A percentile compares a stretch with the other conserved stretches of the same genome.
Conservation (phyloP, 1,284 basidiomycete genomes). For the Schizopora paradoxa region DNA sequence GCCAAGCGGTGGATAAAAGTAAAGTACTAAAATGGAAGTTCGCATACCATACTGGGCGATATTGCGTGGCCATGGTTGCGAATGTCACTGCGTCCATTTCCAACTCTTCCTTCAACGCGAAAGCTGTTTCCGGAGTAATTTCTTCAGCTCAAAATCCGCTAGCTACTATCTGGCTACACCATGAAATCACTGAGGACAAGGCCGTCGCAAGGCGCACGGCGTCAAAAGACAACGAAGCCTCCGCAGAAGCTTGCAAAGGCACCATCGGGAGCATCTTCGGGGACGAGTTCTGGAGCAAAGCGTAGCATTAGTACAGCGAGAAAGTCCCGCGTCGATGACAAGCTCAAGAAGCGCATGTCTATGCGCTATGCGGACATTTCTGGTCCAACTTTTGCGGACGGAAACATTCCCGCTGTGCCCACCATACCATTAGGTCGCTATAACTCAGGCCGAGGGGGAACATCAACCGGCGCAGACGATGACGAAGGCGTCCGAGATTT, state of each 20-base stretch:
- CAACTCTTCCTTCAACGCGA: too few relatives aligned
- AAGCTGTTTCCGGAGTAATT: too few relatives aligned
- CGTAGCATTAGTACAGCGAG: slow-evolving; percentile 32
- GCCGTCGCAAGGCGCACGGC: slow-evolving; percentile 43
- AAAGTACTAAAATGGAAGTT: too few relatives aligned
- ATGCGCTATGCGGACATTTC: slow-evolving; percentile 85
- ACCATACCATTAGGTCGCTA: slow-evolving; percentile 43
- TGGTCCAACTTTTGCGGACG: slow-evolving; percentile 44
- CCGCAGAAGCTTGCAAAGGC: slow-evolving; percentile 30
- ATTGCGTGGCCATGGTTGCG: too few relatives aligned
- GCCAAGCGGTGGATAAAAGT: too few relatives aligned
- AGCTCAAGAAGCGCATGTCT: slow-evolving; percentile 90
- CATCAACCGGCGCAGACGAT: slow-evolving; percentile 23
- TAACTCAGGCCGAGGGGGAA: slow-evolving; percentile 28
- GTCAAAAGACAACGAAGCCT: slow-evolving; percentile 27
- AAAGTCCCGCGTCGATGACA: slow-evolving; percentile 82
- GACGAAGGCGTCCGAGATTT: slow-evolving; percentile 40
- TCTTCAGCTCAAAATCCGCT: background rate
- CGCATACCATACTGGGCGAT: too few relatives aligned
- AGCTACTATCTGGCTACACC: too few relatives aligned
- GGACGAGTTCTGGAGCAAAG: too few relatives aligned
- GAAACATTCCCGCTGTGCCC: slow-evolving; percentile 49
- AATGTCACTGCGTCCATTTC: too few relatives aligned
- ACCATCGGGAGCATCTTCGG: slow-evolving; percentile 40
- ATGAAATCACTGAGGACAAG: slow-evolving; percentile 67